A percentile compares a stretch with the other conserved stretches of the same genome.
phyloP scores from a whole-genome alignment of 176 grass and related monocot genomes.

The Stipa capillata region DNA sequence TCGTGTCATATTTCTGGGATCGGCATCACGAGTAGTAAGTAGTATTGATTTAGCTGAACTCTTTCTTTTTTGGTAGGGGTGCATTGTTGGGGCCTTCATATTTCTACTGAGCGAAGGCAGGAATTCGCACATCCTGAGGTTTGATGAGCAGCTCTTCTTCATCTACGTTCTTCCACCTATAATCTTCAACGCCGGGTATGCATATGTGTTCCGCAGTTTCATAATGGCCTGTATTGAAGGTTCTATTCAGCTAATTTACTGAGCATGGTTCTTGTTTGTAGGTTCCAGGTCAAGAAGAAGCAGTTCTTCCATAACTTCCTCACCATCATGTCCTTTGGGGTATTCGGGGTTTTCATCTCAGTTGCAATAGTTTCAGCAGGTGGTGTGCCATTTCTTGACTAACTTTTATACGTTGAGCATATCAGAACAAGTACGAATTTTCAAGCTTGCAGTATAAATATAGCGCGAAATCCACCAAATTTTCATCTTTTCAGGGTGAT shows the following conservation, averaged over 20 bases:
- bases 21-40: too few relatives aligned
- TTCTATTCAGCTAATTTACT: not conserved
- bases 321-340: constrained; percentile 90
- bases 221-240: not conserved
- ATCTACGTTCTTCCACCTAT: constrained; percentile 85
- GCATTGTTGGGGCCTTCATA: constrained; percentile 53
- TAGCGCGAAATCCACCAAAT: not conserved
- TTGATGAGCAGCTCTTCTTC: constrained; percentile 91
- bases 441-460: not conserved
- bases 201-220: not conserved
- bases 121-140: constrained; percentile 69
- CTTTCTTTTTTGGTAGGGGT: constrained; percentile 35
- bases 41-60: not conserved
- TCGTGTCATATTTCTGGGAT: not conserved
- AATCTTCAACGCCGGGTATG: constrained; percentile 90
- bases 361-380: constrained; percentile 64
- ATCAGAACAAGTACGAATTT: not conserved
- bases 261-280: constrained; percentile 3
- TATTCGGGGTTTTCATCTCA: constrained; percentile 78
- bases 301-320: constrained; percentile 95
- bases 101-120: constrained; percentile 55
- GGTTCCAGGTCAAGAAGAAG: constrained; percentile 96
- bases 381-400: not conserved
- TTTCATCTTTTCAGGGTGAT: not conserved
- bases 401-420: not conserved